A percentile compares a stretch with the other conserved stretches of the same genome.
These are phyloP conservation scores for Penstemon eatonii DNA, from an alignment of 257 asterid species.

Conservation along the genomic window DNA sequence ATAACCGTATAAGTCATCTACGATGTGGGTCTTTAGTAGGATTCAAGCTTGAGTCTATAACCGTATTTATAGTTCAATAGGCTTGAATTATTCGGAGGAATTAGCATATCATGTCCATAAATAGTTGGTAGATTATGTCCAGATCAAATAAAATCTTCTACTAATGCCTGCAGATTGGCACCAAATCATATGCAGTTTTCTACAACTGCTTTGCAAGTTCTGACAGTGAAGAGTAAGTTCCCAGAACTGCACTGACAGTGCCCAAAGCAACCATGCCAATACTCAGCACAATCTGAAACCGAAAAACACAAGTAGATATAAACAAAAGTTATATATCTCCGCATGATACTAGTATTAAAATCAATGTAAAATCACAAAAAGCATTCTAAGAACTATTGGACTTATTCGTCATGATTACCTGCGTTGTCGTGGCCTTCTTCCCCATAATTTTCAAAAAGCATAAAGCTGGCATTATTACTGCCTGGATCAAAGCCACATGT, in stretches of 20 bases:
- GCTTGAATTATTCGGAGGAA: too few species aligned
- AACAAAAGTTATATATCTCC: neutral
- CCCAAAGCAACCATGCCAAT: constrained; percentile 50
- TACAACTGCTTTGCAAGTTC: constrained; percentile 40
- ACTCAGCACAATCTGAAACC: constrained; percentile 43
- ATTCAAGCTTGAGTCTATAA: too few species aligned
- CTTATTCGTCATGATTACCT: constrained; percentile 42
- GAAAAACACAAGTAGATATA: neutral
- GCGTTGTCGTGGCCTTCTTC: constrained; percentile 53
- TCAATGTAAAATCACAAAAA: too few species aligned
- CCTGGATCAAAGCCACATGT: constrained; percentile 15
- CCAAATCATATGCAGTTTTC: too few species aligned
- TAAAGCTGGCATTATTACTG: constrained; percentile 52
- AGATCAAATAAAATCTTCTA: too few species aligned
- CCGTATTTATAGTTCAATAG: too few species aligned
- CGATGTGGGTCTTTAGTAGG: too few species aligned
- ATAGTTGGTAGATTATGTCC: too few species aligned
- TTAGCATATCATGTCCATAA: too few species aligned
- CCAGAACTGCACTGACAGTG: constrained; percentile 52
- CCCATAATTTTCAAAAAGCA: constrained; percentile 71
- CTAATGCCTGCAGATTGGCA: too few species aligned
- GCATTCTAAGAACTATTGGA: neutral
- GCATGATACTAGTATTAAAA: too few species aligned
- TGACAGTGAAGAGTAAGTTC: constrained; percentile 58
- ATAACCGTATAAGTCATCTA: too few species aligned